A percentile compares a stretch with the other conserved stretches of the same genome.
These are phyloP conservation scores for Paspalum notatum DNA, from an alignment of 176 grass and related monocot genomes.

Conservation along the genomic window DNA sequence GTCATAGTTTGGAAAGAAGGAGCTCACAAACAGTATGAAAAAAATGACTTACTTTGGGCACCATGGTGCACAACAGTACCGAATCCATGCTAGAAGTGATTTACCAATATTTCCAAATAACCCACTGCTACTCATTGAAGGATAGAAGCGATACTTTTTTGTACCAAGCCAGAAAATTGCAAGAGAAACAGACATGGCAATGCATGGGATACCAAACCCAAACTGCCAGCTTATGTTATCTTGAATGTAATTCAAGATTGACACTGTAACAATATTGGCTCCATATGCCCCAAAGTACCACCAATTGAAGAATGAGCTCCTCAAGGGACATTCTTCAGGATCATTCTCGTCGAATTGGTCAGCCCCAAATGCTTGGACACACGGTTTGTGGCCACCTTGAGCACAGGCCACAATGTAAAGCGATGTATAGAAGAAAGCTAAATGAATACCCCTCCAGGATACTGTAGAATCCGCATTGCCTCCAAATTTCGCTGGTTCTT, in stretches of 20 bases:
- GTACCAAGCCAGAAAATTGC: slow-evolving; percentile 52
- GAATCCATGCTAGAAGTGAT: slow-evolving; percentile 13
- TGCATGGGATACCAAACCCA: slow-evolving; percentile 58
- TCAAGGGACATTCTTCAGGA: slow-evolving; percentile 42
- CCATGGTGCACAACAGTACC: slow-evolving; percentile 9
- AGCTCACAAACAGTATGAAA: background rate
- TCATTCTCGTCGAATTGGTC: slow-evolving; percentile 65
- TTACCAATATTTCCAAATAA: slow-evolving; percentile 33
- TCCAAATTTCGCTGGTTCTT: slow-evolving; percentile 29
- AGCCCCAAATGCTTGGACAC: slow-evolving; percentile 65
- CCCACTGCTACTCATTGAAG: background rate
- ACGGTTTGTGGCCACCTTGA: slow-evolving; percentile 64
- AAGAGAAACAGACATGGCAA: slow-evolving; percentile 52
- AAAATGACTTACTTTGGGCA: slow-evolving; percentile 5
- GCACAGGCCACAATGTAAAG: slow-evolving; percentile 56
- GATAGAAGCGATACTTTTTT: slow-evolving; percentile 46
- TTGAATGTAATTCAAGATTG: slow-evolving; percentile 57
- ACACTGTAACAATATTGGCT: slow-evolving; percentile 35
- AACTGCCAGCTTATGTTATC: slow-evolving; percentile 54
- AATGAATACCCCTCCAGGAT: slow-evolving; percentile 28
- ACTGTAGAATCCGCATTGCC: background rate
- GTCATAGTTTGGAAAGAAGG: background rate
- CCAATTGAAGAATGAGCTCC: slow-evolving; percentile 72
- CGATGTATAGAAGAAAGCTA: slow-evolving; percentile 56
- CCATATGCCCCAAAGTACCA: slow-evolving; percentile 57